Base-by-base conservation (phyloP, 768 basidiomycete genomes). In the Exidia glandulosa region DNA sequence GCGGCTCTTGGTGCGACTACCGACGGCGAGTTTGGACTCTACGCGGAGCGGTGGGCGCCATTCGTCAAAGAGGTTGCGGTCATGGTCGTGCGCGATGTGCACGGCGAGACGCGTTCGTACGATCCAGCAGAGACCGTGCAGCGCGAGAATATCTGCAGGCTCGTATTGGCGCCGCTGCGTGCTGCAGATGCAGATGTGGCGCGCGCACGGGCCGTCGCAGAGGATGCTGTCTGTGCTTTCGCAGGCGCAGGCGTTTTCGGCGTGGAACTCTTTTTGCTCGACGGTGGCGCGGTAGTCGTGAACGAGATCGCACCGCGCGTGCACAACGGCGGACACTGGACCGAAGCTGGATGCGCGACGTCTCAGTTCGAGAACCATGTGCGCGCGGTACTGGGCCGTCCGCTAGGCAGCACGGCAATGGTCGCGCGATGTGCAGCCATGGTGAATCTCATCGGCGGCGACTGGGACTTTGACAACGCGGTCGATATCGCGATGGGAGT, bases 281-380 rank as follows among this genome's bases (percentile, higher is more conserved):
- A 95, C 92, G 65, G 64, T 94, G 93, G 88, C 13, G 71, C 77
- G 0, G 79, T 97, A 1, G 84, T 84, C 61, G 81, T 99, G 63
- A 99, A 99, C 72, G 96, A 99, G 75, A 95, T 99, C 62, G 96
- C 96, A 0, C 96, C 96, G 13, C 83, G 96, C 19, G 95, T 96
- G 1, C 96, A 99, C 71, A 99, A 98, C 74, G 97, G 94, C 9
- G 96, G 95, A 0, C 96, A 99, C 71, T 95, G 97, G 72, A 96
- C 94, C 31, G 98, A 98, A 68, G 96, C 98, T 74, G 94, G 95
- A 0, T 98, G 94, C 71, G 79, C 91, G 65, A 90, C 93, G 2
- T 97, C 95, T 2, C 96, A 98, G 74, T 99, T 90, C 74, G 92
- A 93, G 71, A 96, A 97, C 65, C 96, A 98, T 71, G 86, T 98